Percentiles rank a stretch among this genome's conserved stretches.
These are phyloP conservation scores for Verticillium tricorpus DNA, from an alignment of 2,329 filamentous ascomycete genomes.

Conservation along the genomic window DNA sequence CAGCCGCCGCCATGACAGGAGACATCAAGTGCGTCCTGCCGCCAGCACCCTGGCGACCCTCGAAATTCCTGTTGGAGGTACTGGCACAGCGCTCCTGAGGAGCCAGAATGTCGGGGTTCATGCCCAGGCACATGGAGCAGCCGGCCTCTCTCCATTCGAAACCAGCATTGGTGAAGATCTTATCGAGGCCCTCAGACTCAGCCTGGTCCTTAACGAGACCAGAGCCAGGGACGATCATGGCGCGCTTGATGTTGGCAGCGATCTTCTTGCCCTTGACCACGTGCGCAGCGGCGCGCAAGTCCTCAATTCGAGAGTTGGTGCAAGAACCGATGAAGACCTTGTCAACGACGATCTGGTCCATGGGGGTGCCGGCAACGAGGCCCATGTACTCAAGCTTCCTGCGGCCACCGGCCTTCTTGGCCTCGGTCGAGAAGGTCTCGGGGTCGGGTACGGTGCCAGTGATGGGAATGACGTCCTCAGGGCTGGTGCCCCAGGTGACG, in stretches of 20 bases:
- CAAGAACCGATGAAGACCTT: slow-evolving; percentile 98
- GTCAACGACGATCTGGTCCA: slow-evolving; percentile 89
- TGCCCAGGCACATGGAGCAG: slow-evolving; percentile 98
- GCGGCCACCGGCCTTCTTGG: slow-evolving; percentile 74
- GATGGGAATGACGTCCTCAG: slow-evolving; percentile 94
- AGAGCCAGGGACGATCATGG: slow-evolving; percentile 94
- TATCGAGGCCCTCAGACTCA: slow-evolving; percentile 86
- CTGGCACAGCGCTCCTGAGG: slow-evolving; percentile 91
- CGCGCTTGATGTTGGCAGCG: slow-evolving; percentile 83
- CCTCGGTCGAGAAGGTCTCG: slow-evolving; percentile 74
- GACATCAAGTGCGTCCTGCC: slow-evolving; percentile 95
- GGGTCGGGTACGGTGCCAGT: slow-evolving; percentile 87
- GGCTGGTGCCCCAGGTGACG: slow-evolving; percentile 94
- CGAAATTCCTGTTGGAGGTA: slow-evolving; percentile 96
- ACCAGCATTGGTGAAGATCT: slow-evolving; percentile 85
- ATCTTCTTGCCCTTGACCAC: slow-evolving; percentile 86
- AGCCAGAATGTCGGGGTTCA: slow-evolving; percentile 97
- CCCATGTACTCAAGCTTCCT: slow-evolving; percentile 97
- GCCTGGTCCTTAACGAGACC: slow-evolving; percentile 91
- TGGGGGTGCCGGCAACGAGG: slow-evolving; percentile 74
- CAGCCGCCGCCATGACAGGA: slow-evolving; percentile 91
- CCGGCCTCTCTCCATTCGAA: slow-evolving; percentile 98
- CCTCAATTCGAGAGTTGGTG: slow-evolving; percentile 96
- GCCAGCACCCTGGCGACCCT: slow-evolving; percentile 88
- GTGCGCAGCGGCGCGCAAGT: slow-evolving; percentile 80